phyloP scores from a whole-genome alignment of 192 early-diverging fungal species.

The Backusella westeae region DNA sequence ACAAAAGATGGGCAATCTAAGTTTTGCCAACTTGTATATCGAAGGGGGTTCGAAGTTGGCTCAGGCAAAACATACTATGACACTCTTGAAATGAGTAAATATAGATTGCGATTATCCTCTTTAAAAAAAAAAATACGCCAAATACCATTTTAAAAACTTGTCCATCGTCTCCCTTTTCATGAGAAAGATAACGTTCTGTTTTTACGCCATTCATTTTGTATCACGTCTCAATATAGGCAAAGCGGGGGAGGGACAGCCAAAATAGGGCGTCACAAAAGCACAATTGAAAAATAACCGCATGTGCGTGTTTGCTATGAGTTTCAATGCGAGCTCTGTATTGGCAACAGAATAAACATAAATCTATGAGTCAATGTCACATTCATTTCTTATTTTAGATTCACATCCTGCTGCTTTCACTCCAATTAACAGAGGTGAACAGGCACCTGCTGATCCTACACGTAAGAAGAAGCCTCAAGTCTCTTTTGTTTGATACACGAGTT shows the following conservation, averaged over 20 bases:
- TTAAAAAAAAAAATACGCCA: neutral
- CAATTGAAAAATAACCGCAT: neutral
- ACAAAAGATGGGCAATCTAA: neutral
- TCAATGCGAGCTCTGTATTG: neutral
- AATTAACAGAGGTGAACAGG: neutral
- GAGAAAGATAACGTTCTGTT: neutral
- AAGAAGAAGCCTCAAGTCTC: neutral
- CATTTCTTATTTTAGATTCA: conserved; percentile 8
- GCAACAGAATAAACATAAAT: neutral
- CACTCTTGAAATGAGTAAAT: neutral
- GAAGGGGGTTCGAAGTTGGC: neutral
- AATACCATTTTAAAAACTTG: neutral
- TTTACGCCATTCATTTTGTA: neutral
- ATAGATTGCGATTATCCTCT: too few relatives aligned
- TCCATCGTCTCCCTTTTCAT: neutral
- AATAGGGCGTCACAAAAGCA: neutral
- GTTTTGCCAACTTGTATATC: neutral
- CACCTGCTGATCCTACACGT: neutral
- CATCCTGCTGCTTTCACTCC: neutral
- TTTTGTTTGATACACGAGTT: neutral
- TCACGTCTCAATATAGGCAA: neutral
- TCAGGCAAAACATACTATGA: neutral
- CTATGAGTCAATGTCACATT: neutral
- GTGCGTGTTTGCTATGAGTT: neutral
- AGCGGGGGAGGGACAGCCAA: neutral